phyloP scores from a whole-genome alignment of 176 grass and related monocot species.

The Eremochloa ophiuroides region DNA sequence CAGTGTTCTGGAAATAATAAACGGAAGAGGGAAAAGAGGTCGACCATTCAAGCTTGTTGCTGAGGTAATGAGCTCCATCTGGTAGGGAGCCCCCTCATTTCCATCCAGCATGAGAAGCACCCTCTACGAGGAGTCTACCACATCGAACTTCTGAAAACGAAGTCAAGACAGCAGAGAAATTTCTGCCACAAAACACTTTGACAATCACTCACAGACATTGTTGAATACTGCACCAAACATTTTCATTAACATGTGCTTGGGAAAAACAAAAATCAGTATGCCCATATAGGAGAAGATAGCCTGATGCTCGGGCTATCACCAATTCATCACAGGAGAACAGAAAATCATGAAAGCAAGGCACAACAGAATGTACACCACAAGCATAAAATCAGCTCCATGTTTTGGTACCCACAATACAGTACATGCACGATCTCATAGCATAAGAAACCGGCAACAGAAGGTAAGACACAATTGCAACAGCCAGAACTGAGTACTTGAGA shows the following conservation, averaged over 20 bases:
- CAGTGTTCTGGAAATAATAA: not conserved
- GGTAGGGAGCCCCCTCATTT: conserved; percentile 63
- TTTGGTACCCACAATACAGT: conserved; percentile 21
- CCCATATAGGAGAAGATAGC: not conserved
- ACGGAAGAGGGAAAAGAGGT: not conserved
- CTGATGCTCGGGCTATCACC: not conserved
- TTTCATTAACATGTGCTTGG: not conserved
- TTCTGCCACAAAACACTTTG: not conserved
- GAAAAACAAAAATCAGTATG: not conserved
- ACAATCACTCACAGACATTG: not conserved
- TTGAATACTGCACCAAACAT: not conserved
- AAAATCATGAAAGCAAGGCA: not conserved
- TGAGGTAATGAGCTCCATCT: conserved; percentile 64
- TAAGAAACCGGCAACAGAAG: not conserved
- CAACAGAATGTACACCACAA: not conserved
- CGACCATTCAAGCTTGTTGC: conserved; percentile 78
- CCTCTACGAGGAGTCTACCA: conserved; percentile 59
- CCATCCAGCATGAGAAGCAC: conserved; percentile 74
- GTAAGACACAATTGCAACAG: not conserved
- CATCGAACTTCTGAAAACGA: not conserved
- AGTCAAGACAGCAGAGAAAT: not conserved
- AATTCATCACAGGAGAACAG: not conserved
- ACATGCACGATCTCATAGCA: not conserved
- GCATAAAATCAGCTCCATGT: conserved; percentile 13
- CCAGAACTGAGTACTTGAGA: not conserved